Base-by-base conservation (phyloP, 768 basidiomycete species). In the Clathrus columnatus region DNA sequence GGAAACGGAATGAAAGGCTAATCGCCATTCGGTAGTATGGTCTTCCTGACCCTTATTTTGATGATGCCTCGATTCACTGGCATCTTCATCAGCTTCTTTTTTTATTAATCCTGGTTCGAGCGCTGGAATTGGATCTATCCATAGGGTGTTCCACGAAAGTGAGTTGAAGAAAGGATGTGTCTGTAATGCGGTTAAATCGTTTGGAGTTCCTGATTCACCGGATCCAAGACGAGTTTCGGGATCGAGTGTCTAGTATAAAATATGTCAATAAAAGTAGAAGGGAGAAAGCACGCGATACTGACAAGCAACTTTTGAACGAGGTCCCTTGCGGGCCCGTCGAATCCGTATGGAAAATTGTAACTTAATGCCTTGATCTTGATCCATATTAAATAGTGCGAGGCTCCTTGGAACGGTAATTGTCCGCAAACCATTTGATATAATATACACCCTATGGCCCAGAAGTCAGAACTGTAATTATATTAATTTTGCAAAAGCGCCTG, bases 371-470 rank as follows among this genome's bases (percentile, higher is more conserved):
- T 87, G 70, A 98, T 90, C 72, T 91, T 92, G 65, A 96, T 86
- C 80, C 92, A 94, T 28, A 88, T 96, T 57, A 96, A 80, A 65
- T 94, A 97, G 57, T 97, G 91, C 0, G 93, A 92, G 5, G 84
- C 74, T 4, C 87, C 93, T 59, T 88, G 81, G 73, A 99, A 99
- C 1, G 93, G 89, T 61, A 94, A 94, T 42, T 81, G 81, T 36
- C 94, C 95, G 11, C 87, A 81, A 50, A 97, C 83, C 76, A 97
- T 85, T 68, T 97, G 94, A 69, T 82, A 98, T 20, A 98, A 69
- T 44, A 97, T 85, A 69, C 95, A 97, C 1, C 93, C 96, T 23
- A 96, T 76, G 4, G 93, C 90, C 95, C 95, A 99, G 8, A 92
- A 76, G 68, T 98, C 96, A 41, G 94, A 90, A 59, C 92, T 94